Evolutionary conservation across 257 asterid genomes (phyloP).

Genomic region (Penstemon davidsonii): DNA sequence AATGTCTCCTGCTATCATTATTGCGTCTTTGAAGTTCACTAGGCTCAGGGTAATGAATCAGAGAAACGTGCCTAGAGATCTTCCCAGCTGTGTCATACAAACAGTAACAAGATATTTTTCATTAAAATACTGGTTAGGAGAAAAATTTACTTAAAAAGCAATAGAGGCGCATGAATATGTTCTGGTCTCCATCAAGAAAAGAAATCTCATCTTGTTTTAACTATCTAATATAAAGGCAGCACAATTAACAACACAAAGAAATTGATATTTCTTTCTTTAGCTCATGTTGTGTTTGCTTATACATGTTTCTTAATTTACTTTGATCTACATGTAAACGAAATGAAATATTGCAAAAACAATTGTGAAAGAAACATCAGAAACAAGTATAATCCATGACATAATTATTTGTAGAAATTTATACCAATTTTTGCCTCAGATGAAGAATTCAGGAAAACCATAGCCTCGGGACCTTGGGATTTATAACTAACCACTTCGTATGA

Average conservation of each 20-base stretch:
- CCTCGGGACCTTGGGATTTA: constrained; percentile 47
- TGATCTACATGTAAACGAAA: neutral
- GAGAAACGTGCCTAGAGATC: constrained; percentile 56
- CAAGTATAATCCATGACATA: neutral
- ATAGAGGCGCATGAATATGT: neutral
- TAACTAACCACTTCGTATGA: constrained; percentile 60
- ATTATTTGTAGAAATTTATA: constrained; percentile 23
- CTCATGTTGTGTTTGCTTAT: neutral
- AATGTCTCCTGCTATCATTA: constrained; percentile 22
- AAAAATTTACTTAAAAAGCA: neutral
- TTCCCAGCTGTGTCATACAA: constrained; percentile 56
- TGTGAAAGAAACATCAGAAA: no score
- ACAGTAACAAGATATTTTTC: neutral
- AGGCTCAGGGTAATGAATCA: constrained; percentile 67
- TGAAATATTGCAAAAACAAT: neutral
- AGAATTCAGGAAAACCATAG: constrained; percentile 53
- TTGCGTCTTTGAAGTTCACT: constrained; percentile 43
- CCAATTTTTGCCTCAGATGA: constrained; percentile 56
- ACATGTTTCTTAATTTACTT: neutral
- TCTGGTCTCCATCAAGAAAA: neutral
- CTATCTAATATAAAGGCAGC: neutral
- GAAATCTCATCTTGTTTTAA: neutral
- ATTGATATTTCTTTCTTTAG: neutral
- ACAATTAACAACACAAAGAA: neutral
- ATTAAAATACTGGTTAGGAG: neutral